Evolutionary conservation across 148 eudicot genomes (phyloP).

Genomic region (Cornus controversa): DNA sequence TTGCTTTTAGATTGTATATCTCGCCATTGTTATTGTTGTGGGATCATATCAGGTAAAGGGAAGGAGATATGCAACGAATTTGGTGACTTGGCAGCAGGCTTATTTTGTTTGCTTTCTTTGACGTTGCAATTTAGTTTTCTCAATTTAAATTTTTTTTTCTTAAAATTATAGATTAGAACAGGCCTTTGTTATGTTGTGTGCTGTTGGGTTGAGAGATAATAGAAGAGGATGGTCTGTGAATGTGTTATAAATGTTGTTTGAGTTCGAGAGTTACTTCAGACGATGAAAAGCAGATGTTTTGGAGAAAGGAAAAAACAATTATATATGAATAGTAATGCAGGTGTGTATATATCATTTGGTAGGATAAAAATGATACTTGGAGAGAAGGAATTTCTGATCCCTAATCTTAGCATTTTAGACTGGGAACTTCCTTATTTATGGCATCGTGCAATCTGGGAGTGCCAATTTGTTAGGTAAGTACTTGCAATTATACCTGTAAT

Average conservation of each 20-base stretch:
- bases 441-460: neutral
- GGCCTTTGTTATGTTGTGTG: neutral
- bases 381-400: neutral
- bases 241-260: neutral
- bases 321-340: neutral
- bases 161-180: too few species aligned
- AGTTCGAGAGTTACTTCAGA: neutral
- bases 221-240: neutral
- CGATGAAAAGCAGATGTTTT: neutral
- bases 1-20: neutral
- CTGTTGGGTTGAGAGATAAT: neutral
- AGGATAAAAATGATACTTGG: neutral
- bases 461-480: too few species aligned
- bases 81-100: neutral
- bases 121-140: too few species aligned
- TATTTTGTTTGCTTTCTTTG: too few species aligned
- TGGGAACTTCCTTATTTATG: neutral
- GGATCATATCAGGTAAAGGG: neutral
- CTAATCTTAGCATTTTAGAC: neutral
- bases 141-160: too few species aligned
- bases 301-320: neutral
- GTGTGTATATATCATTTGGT: neutral
- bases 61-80: neutral
- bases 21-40: neutral
- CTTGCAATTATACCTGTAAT: neutral